A percentile compares a stretch with the other conserved stretches of the same genome.
phyloP scores from a whole-genome alignment of 345 rosid species.

The Citrus sp. region DNA sequence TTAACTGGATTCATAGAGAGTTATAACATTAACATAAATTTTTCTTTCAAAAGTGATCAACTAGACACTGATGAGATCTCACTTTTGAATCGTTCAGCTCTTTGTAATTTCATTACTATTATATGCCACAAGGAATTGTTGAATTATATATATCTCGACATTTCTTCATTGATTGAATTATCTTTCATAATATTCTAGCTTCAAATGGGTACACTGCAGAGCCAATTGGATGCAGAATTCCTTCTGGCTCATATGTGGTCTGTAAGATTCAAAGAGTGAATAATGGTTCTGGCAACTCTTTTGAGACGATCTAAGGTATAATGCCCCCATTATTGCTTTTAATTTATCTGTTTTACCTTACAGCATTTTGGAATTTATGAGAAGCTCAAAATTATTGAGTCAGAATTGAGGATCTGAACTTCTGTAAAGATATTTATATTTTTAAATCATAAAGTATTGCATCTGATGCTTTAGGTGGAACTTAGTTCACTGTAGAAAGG shows the following conservation, averaged over 20 bases:
- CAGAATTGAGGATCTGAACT: not conserved
- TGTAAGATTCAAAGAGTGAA: constrained; percentile 96
- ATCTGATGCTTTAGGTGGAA: not conserved
- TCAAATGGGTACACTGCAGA: constrained; percentile 86
- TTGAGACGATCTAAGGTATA: constrained; percentile 44
- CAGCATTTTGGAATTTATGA: not conserved
- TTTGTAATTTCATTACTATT: too few species aligned
- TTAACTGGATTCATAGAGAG: not conserved
- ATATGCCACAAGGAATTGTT: not conserved
- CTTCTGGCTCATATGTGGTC: constrained; percentile 98
- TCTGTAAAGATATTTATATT: not conserved
- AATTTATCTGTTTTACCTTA: not conserved
- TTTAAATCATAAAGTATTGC: not conserved
- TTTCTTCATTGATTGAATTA: not conserved
- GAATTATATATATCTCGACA: not conserved
- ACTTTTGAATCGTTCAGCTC: too few species aligned
- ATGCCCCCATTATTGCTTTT: not conserved
- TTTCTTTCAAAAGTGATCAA: not conserved
- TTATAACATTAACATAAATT: not conserved
- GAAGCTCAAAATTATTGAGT: not conserved
- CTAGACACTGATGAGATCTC: too few species aligned
- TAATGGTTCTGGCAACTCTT: constrained; percentile 91
- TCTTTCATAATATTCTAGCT: constrained; percentile 42
- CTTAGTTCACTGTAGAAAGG: not conserved
- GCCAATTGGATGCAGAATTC: constrained; percentile 90